Evolutionary conservation across 768 basidiomycete species (phyloP).

Genomic region (Trametes meyenii): DNA sequence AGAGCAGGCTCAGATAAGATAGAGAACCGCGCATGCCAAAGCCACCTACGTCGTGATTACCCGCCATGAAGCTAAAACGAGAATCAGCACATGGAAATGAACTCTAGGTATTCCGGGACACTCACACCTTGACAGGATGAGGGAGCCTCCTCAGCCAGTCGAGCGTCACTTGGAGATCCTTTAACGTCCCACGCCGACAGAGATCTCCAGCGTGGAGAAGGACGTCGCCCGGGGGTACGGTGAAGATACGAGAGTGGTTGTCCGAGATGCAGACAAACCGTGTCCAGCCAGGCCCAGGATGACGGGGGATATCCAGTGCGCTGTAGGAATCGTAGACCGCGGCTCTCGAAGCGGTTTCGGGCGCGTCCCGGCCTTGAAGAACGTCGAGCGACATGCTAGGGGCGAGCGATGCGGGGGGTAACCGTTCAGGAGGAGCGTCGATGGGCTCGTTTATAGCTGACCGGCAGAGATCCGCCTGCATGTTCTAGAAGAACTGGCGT

Average conservation of each 20-base stretch:
- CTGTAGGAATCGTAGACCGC: slow-evolving; percentile 26
- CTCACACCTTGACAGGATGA: slow-evolving; percentile 40
- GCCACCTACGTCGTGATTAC: slow-evolving; percentile 43
- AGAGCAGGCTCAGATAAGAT: background rate
- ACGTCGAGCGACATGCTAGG: no score
- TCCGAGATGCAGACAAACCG: slow-evolving; percentile 47
- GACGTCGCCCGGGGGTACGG: slow-evolving; percentile 43
- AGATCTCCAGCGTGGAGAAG: slow-evolving; percentile 44
- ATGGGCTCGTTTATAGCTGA: no score
- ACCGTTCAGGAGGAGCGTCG: no score
- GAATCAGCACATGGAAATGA: background rate
- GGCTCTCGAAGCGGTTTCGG: background rate
- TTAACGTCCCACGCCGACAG: slow-evolving; percentile 34
- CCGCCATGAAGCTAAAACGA: slow-evolving; percentile 38
- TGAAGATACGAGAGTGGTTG: slow-evolving; percentile 36
- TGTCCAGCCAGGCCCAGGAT: slow-evolving; percentile 42
- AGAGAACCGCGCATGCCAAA: background rate
- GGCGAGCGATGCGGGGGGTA: no score
- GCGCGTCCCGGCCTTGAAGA: no score
- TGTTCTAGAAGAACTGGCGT: no score
- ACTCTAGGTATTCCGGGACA: background rate
- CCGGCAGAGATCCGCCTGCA: no score
- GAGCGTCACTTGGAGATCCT: slow-evolving; percentile 35
- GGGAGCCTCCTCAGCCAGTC: slow-evolving; percentile 39
- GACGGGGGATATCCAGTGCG: slow-evolving; percentile 33